These are phyloP conservation scores for Rhizopogon vulgaris DNA, from an alignment of 768 basidiomycete species.

Conservation along the genomic window DNA sequence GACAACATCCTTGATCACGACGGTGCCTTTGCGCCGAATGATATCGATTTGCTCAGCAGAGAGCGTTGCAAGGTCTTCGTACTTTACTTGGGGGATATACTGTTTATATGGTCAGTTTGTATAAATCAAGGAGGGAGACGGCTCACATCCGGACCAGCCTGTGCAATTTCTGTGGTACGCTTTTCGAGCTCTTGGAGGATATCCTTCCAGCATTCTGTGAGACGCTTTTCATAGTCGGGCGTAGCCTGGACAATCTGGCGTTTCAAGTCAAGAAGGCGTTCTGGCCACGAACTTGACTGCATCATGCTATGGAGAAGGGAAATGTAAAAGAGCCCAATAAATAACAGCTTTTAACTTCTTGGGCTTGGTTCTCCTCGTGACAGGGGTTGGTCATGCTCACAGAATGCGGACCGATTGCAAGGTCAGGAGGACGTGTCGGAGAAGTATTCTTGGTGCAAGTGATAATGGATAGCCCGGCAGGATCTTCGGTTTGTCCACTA, in stretches of 20 bases:
- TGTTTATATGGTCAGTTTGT: constrained; percentile 15
- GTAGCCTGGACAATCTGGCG: constrained; percentile 46
- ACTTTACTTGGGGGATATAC: constrained; percentile 61
- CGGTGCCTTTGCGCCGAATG: constrained; percentile 52
- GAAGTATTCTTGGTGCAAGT: background rate
- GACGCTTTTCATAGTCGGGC: constrained; percentile 34
- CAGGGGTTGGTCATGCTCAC: background rate
- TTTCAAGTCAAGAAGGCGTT: constrained; percentile 55
- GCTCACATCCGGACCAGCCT: constrained; percentile 46
- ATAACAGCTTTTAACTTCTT: background rate
- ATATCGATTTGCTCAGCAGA: constrained; percentile 37
- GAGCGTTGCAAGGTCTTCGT: constrained; percentile 45
- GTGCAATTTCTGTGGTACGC: constrained; percentile 39
- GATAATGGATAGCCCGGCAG: background rate
- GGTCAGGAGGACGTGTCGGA: background rate
- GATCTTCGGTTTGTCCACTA: background rate
- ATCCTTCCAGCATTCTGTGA: constrained; percentile 54
- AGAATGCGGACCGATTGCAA: constrained; percentile 1
- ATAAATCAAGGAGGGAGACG: background rate
- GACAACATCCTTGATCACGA: constrained; percentile 60
- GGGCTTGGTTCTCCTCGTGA: constrained; percentile 8
- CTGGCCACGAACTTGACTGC: constrained; percentile 9
- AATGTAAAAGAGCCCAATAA: background rate
- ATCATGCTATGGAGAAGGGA: constrained; percentile 1
- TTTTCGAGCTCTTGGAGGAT: constrained; percentile 46